Evolutionary conservation across 805 yeast species (phyloP), one percentile per base, ranked within the genome.

Genomic region (Yamadazyma tumulicola): DNA sequence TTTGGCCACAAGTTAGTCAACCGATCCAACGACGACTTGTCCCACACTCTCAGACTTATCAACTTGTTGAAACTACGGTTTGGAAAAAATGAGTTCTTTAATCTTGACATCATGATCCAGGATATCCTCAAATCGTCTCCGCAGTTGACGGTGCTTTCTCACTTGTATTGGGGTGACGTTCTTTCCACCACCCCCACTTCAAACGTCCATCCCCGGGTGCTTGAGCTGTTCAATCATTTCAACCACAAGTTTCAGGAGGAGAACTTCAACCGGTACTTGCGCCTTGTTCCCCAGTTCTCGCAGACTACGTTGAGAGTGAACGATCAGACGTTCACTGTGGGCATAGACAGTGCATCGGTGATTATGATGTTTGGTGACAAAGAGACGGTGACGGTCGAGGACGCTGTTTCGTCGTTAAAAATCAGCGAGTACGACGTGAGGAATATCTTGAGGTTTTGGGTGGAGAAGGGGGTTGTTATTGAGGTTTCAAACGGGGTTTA

Each of bases 91-190:
- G 83, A 79, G 35, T 72, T 89, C 45, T 74, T 72, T 32, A 75
- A 77, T 16, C 65, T 88, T 33, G 94, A 85, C 49, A 86, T 91
- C 6, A 93, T 93, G 97, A 66, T 88, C 12, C 60, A 72, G 25
- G 96, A 87, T 54, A 68, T 88, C 7, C 51, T 61, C 13, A 75
- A 74, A 18, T 81, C 94, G 46, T 4, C 16, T 2, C 16, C 28
- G 5, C 21, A 54, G 34, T 61, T 80, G 20, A 68, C 81, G 3
- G 67, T 87, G 13, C 59, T 91, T 8, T 87, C 96, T 1, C 76
- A 82, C 41, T 55, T 84, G 13, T 91, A 79, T 53, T 91, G 98
- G 98, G 39, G 37, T n/a, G 35, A 49, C 12, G 29, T 37, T 2
- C 25, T 32, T 9, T 33, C 33, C 6, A 61, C 54, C 2, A 42